Evolutionary conservation across 2,329 filamentous ascomycete species (phyloP).

Genomic region (Calonectria leucothoes): DNA sequence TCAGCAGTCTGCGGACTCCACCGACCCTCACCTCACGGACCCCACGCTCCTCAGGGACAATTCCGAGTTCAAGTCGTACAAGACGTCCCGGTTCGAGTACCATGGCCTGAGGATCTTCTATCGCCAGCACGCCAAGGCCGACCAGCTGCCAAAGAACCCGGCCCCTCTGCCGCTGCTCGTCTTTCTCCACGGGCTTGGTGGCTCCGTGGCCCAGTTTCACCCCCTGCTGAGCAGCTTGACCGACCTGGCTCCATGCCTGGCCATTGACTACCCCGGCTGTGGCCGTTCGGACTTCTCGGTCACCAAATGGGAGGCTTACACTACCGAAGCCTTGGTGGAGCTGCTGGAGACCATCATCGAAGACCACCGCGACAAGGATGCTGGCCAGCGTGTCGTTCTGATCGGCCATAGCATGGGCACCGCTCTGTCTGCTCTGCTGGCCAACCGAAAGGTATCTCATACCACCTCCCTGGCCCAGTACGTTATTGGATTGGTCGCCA

Average conservation of each 20-base stretch:
- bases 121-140: conserved; percentile 82
- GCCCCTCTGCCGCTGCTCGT: conserved; percentile 85
- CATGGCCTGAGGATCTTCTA: conserved; percentile 85
- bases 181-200: conserved; percentile 94
- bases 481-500: conserved; percentile 80
- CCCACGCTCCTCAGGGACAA: conserved; percentile 84
- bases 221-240: conserved; percentile 83
- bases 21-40: conserved; percentile 68
- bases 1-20: conserved; percentile 39
- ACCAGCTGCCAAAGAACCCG: conserved; percentile 80
- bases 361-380: conserved; percentile 73
- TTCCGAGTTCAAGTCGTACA: conserved; percentile 77
- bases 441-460: conserved; percentile 58
- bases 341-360: conserved; percentile 82
- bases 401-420: conserved; percentile 94
- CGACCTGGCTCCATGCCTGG: conserved; percentile 82
- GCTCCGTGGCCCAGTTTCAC: conserved; percentile 89
- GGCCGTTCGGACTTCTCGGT: conserved; percentile 82
- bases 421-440: conserved; percentile 78
- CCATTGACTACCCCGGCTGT: conserved; percentile 91
- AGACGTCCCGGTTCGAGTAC: conserved; percentile 78
- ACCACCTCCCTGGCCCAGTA: conserved; percentile 67
- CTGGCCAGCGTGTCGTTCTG: conserved; percentile 78
- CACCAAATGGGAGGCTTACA: conserved; percentile 81
- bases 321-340: conserved; percentile 78